These are phyloP conservation scores for Cladophialophora carrionii DNA, from an alignment of 2,329 filamentous ascomycete genomes.

Conservation along the genomic window DNA sequence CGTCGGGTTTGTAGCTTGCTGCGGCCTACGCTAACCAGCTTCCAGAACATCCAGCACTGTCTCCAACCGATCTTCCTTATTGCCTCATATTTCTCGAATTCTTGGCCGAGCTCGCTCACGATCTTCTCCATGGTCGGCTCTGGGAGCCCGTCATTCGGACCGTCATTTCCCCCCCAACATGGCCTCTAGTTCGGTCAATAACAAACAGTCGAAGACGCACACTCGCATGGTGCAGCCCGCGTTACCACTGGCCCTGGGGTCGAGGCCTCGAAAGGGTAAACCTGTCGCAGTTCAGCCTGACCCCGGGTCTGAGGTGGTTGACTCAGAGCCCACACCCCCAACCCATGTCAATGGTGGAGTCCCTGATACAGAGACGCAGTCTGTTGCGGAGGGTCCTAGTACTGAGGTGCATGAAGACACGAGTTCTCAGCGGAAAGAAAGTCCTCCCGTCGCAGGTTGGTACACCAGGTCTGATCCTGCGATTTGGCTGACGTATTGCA, in stretches of 20 bases:
- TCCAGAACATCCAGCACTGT: conserved; percentile 15
- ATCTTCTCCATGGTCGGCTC: conserved; percentile 25
- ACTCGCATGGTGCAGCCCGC: conserved; percentile 29
- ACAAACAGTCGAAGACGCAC: conserved; percentile 5
- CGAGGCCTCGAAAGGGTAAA: conserved; percentile 17
- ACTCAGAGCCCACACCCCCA: neutral
- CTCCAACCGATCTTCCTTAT: neutral
- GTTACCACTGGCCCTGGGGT: conserved; percentile 13
- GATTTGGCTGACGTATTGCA: conserved; percentile 11
- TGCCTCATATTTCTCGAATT: neutral
- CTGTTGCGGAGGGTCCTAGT: neutral
- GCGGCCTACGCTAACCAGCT: neutral
- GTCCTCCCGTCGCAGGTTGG: conserved; percentile 19
- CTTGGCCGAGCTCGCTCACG: neutral
- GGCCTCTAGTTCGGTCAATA: conserved; percentile 18
- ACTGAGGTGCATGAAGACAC: neutral
- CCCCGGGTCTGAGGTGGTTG: conserved; percentile 10
- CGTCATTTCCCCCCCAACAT: conserved; percentile 21
- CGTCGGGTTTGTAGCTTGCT: conserved; percentile 1
- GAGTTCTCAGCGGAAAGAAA: conserved; percentile 8
- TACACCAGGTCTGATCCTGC: neutral
- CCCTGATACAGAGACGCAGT: conserved; percentile 5
- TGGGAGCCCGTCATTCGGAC: conserved; percentile 16
- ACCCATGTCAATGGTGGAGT: conserved; percentile 1
- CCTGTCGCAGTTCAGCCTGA: conserved; percentile 13